These are phyloP conservation scores for Monosporozyma siamensis DNA, from an alignment of 805 yeast genomes.

Conservation along the genomic window DNA sequence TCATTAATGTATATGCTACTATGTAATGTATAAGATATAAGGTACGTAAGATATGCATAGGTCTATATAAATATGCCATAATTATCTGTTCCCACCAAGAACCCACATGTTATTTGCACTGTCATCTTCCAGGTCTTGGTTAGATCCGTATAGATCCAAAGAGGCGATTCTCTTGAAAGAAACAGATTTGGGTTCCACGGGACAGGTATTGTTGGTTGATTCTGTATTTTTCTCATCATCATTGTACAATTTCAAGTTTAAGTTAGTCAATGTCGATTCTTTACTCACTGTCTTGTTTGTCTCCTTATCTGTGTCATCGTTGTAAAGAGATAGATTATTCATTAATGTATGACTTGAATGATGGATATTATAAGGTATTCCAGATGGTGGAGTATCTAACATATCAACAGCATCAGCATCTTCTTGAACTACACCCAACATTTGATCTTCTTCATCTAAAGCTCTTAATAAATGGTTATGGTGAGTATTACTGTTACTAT, in stretches of 20 bases:
- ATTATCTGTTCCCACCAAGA: slow-evolving; percentile 20
- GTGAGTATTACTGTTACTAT: neutral
- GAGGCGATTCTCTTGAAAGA: slow-evolving; percentile 24
- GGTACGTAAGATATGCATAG: too few relatives aligned
- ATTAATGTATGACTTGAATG: neutral
- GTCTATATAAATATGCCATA: too few relatives aligned
- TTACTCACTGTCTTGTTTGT: neutral
- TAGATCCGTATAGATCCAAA: slow-evolving; percentile 26
- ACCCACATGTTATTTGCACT: slow-evolving; percentile 21
- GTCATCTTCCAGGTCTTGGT: slow-evolving; percentile 5
- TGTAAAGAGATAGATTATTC: neutral
- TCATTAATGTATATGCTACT: too few relatives aligned
- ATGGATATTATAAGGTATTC: neutral
- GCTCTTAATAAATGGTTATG: slow-evolving; percentile 2
- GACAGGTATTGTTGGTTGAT: slow-evolving; percentile 2
- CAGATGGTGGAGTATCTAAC: neutral
- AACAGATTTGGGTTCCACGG: neutral
- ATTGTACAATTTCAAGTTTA: slow-evolving; percentile 7
- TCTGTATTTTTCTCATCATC: slow-evolving; percentile 6
- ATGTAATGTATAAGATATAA: too few relatives aligned
- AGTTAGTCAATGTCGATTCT: slow-evolving; percentile 1
- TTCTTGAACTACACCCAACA: slow-evolving; percentile 16
- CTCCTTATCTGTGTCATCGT: neutral
- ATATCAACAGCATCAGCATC: neutral
- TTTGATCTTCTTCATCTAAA: slow-evolving; percentile 26